Percentiles rank a stretch among this genome's conserved stretches.
phyloP scores from a whole-genome alignment of 2,329 filamentous ascomycete species.

The Ceratocystis cacaofunesta region DNA sequence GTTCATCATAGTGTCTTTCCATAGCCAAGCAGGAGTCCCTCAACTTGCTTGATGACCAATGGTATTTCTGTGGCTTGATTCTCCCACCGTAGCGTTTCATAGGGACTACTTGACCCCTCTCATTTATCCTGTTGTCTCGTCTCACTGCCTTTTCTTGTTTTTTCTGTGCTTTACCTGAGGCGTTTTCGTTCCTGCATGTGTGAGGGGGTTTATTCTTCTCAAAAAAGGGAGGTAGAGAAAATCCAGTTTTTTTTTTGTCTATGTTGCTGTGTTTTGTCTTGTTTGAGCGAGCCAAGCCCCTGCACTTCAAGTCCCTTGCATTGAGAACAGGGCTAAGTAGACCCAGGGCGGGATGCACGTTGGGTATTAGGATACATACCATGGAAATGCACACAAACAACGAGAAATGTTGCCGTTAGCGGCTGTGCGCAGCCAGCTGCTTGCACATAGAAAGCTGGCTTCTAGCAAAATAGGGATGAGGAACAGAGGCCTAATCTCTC shows the following conservation, averaged over 20 bases:
- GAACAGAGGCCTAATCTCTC: not conserved
- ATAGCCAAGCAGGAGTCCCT: not conserved
- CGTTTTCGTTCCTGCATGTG: conserved; percentile 2
- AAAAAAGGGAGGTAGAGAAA: not conserved
- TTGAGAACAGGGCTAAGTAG: not conserved
- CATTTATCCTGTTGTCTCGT: not conserved
- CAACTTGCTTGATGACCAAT: not conserved
- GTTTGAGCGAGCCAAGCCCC: not conserved
- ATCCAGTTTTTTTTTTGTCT: not conserved
- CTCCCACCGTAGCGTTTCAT: not conserved
- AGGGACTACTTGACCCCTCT: not conserved
- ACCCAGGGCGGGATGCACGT: too few relatives aligned
- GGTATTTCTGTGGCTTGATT: not conserved
- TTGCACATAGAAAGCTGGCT: too few relatives aligned
- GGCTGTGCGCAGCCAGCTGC: too few relatives aligned
- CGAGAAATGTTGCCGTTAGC: too few relatives aligned
- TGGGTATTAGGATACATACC: not conserved
- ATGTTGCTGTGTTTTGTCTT: not conserved
- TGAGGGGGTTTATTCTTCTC: not conserved
- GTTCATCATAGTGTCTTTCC: not conserved
- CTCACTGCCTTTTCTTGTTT: not conserved
- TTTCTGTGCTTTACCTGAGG: not conserved
- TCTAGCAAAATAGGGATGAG: not conserved
- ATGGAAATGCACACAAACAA: not conserved
- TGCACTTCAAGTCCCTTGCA: not conserved